Conservation (phyloP, 495 filamentous ascomycete species). For the Penicillium taxi region DNA sequence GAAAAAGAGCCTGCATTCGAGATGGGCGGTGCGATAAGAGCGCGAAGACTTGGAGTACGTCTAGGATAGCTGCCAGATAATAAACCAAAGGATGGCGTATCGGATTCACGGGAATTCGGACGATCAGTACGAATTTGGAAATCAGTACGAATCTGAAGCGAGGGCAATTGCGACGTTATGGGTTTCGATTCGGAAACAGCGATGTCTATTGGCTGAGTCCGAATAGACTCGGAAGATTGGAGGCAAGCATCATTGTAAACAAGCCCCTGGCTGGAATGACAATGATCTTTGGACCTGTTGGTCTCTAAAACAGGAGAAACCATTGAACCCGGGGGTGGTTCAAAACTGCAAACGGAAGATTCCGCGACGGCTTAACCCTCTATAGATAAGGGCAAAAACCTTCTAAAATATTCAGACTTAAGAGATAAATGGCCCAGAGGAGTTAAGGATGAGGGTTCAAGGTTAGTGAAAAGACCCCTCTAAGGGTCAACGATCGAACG, state of each 20-base stretch:
- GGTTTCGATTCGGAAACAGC: slow-evolving; percentile 12
- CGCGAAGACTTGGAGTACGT: slow-evolving; percentile 45
- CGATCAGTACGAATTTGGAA: slow-evolving; percentile 23
- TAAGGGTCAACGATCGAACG: slow-evolving; percentile 16
- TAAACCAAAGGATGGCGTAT: slow-evolving; percentile 28
- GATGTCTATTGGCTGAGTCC: slow-evolving; percentile 5
- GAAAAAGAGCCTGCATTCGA: slow-evolving; percentile 49
- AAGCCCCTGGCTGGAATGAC: background rate
- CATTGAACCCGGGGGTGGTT: slow-evolving; percentile 12
- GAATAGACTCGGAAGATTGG: background rate
- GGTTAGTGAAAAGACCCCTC: slow-evolving; percentile 18
- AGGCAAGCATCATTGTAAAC: too few relatives aligned
- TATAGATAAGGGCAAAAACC: slow-evolving; percentile 17
- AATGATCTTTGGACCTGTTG: slow-evolving; percentile 13
- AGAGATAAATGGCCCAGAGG: too few relatives aligned
- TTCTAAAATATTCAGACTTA: too few relatives aligned
- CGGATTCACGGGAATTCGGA: slow-evolving; percentile 25
- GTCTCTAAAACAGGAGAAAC: slow-evolving; percentile 20
- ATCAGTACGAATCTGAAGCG: slow-evolving; percentile 39
- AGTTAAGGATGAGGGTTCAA: too few relatives aligned
- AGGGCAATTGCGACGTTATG: slow-evolving; percentile 22
- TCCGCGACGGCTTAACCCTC: slow-evolving; percentile 1
- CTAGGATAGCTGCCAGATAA: slow-evolving; percentile 40
- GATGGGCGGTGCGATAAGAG: slow-evolving; percentile 30
- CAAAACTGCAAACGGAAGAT: slow-evolving; percentile 12